Base-by-base conservation (phyloP, 208 protist species). In the Tritrichomonas foetus region DNA sequence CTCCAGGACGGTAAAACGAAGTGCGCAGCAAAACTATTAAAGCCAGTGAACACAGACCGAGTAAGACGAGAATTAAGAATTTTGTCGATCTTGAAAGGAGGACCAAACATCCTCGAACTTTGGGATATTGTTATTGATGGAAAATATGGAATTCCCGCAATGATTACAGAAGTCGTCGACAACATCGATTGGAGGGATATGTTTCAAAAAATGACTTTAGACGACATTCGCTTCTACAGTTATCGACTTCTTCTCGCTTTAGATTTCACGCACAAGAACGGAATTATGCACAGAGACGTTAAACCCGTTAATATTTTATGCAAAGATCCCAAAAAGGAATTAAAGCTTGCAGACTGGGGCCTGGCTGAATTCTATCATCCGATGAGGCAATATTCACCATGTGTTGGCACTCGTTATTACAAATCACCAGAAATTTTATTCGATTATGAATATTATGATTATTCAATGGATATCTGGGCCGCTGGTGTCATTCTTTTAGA, bases 301-400 rank as follows among this genome's bases (percentile, higher is more conserved):
- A 78, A 78, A 41, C 69, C 69, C 9, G 16, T 44, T 8, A 78
- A 78, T 41, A 30, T 78, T 8, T 78, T 78, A 41, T n/a, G 25
- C 11, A 30, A 78, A 36, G 25, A 33, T 5, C 11, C 8, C 8
- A 78, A 9, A 11, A 78, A 30, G 36, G 33, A 5, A 9, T 9
- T 78, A 36, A n/a, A 41, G n/a, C 14, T 78, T 8, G 36, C 36
- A n/a, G 69, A 78, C 33, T 78, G 69, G 69, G 69, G 69, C 11
- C 36, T 78, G 8, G 69, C n/a, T 41, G 69, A n/a, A 78, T 78
- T 78, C 69, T 78, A 78, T 78, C 36, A 78, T 78, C 69, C 69
- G 33, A 14, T n/a, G 33, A 9, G 33, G 11, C 11, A 78, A 41
- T 78, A 78, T 41, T 36, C 14, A 36, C 11, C 8, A 8, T 30